A percentile compares a stretch with the other conserved stretches of the same genome.
phyloP scores from a whole-genome alignment of 345 rosid genomes.

The Carallia brachiata region DNA sequence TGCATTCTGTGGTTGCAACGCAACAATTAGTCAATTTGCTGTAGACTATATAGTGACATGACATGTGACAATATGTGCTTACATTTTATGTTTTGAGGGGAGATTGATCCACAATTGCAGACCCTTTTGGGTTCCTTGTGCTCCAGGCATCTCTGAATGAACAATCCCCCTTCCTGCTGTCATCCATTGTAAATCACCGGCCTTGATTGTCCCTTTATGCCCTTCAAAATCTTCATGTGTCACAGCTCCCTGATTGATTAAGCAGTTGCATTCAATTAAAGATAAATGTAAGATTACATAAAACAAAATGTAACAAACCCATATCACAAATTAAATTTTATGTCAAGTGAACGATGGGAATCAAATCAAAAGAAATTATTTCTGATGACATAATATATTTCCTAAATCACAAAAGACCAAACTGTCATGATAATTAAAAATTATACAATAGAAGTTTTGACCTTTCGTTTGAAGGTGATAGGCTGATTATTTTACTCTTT shows the following conservation, averaged over 20 bases:
- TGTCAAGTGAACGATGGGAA: no score
- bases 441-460: background rate
- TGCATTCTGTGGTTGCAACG: background rate
- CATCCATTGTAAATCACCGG: constrained; percentile 97
- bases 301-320: no score
- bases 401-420: no score
- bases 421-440: background rate
- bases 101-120: constrained; percentile 90
- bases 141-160: constrained; percentile 93
- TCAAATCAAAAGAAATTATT: no score
- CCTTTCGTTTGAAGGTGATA: background rate
- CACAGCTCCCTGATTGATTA: constrained; percentile 49
- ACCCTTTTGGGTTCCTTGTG: constrained; percentile 73
- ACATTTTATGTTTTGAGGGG: constrained; percentile 78
- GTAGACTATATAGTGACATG: background rate
- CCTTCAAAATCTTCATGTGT: constrained; percentile 89
- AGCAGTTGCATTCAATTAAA: background rate
- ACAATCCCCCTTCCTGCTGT: constrained; percentile 96
- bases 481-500: background rate
- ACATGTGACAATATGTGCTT: constrained; percentile 12
- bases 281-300: background rate
- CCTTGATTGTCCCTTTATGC: constrained; percentile 70
- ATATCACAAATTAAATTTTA: no score
- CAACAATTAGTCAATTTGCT: background rate
- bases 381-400: no score